Base-by-base conservation (phyloP, 139 green algal species). In the Chlamydomonas schloesseri region DNA sequence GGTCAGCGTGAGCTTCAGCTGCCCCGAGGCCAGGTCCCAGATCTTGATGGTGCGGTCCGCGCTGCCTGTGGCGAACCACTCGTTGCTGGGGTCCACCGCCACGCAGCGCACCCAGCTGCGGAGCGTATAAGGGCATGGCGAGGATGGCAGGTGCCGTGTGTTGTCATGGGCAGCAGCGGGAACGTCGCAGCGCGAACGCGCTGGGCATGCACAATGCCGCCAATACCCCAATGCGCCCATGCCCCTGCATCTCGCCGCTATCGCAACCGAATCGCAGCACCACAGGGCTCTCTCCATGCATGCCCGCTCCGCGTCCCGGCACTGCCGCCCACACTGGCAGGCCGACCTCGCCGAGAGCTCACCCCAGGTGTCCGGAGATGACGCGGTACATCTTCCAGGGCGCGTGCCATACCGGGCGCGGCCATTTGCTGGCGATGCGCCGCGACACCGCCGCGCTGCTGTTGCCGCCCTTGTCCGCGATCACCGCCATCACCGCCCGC, bases 21-120 rank as follows among this genome's bases (percentile, higher is more conserved):
- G 92, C 31, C 98, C 98, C 18, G 83, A 94, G 23, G 97, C 95
- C 21, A 94, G 90, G 81, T 99, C 95, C 96, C 97, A 99, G 36
- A 99, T 94, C 95, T 99, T 99, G 89, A 99, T 99, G 57, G 98
- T 99, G 74, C 98, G 94, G 90, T 99, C 98, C 36, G 89, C 95
- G 50, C 83, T 89, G 60, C 98, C 98, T 0, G 97, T 99, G 15
- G 81, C 93, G 84, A 99, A 99, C 96, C 96, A 99, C 88, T 99
- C 95, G 91, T 99, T 99, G 82, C 88, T 79, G 2, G 97, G 95
- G 80, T 99, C 98, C 82, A 99, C 96, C 0, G 97, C 96, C 28
- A 99, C 81, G 2, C 83, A 97, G 13, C 96, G 95, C 70, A 99
- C 97, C 97, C 96, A 99, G 46, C 94, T 97, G 78, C 24, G 46